Percentiles rank a stretch among this genome's conserved stretches.
These are phyloP conservation scores for Aureobasidium lini DNA, from an alignment of 2,329 filamentous ascomycete species.

Conservation along the genomic window DNA sequence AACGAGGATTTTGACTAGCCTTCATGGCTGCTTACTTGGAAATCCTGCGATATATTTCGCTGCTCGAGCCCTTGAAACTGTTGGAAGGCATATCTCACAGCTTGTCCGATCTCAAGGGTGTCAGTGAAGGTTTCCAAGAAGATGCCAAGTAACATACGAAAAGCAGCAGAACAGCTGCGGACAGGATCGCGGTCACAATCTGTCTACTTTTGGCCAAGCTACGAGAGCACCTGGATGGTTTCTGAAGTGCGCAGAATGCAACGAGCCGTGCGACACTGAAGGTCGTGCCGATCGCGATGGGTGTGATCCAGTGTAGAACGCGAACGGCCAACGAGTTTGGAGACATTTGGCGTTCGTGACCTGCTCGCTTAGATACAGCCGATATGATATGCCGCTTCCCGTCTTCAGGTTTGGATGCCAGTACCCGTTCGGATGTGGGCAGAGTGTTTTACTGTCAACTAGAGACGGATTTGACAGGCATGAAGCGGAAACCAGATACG, in stretches of 20 bases:
- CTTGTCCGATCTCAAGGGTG: background rate
- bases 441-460: background rate
- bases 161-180: background rate
- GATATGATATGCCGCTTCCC: slow-evolving; percentile 4
- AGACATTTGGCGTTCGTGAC: slow-evolving; percentile 8
- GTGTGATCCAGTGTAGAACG: slow-evolving; percentile 23
- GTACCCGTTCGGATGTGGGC: background rate
- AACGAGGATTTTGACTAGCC: background rate
- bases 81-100: background rate
- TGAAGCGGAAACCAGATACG: background rate
- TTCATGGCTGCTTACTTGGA: background rate
- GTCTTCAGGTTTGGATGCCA: background rate
- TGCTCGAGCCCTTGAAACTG: slow-evolving; percentile 1
- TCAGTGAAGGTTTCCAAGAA: background rate
- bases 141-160: background rate
- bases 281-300: slow-evolving; percentile 20
- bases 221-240: slow-evolving; percentile 20
- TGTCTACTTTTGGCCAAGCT: slow-evolving; percentile 17
- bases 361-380: slow-evolving; percentile 6
- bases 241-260: slow-evolving; percentile 24
- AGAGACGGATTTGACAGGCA: background rate
- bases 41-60: background rate
- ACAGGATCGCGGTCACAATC: background rate
- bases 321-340: slow-evolving; percentile 15
- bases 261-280: slow-evolving; percentile 22